Base-by-base conservation (phyloP, 495 filamentous ascomycete species). In the Aspergillus sclerotioniger region DNA sequence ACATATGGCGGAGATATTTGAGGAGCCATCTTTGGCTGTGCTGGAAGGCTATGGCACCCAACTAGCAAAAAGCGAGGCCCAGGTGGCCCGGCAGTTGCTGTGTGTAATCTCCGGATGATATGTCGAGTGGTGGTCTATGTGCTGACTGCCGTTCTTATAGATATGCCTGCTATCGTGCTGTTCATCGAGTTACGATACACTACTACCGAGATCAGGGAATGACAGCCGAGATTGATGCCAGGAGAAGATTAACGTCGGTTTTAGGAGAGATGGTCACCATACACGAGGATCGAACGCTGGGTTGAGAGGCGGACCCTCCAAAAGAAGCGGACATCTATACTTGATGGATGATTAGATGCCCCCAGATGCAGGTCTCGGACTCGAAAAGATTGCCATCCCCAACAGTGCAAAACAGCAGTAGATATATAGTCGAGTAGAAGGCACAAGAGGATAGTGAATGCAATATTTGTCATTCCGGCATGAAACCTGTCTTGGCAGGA, bases 1-100 rank as follows among this genome's bases (percentile, higher is more conserved):
- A 8, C 67, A 71, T 49, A 74, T 81, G 71, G 76, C 75, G 8
- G 71, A 78, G 49, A 67, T 79, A 1, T 75, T 74, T 43, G 76
- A 75, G 47, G 53, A 65, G 16, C 69, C 75, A 1, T 71, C 65
- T 8, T 50, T 64, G 19, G 67, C 71, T 16, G 63, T 73, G 13
- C 60, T 75, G 13, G 75, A 79, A 51, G 73, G 74, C 4, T 75
- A 73, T 53, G 76, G 75, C 10, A 45, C 75, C 41, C 63, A 60
- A 20, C 59, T 65, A 37, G 25, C 48, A 2, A 46, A 62, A 46
- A 67, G 56, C 9, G 57, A 62, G 37, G 54, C 60, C 25, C 72
- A 69, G 54, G 55, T 54, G 9, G 65, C 67, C 13, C 68, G 76
- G 17, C 56, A 73, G 32, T 56, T 73, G 25, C 61, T 79, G 76